Base-by-base conservation (phyloP, 345 rosid species). In the Gossypium stocksii region DNA sequence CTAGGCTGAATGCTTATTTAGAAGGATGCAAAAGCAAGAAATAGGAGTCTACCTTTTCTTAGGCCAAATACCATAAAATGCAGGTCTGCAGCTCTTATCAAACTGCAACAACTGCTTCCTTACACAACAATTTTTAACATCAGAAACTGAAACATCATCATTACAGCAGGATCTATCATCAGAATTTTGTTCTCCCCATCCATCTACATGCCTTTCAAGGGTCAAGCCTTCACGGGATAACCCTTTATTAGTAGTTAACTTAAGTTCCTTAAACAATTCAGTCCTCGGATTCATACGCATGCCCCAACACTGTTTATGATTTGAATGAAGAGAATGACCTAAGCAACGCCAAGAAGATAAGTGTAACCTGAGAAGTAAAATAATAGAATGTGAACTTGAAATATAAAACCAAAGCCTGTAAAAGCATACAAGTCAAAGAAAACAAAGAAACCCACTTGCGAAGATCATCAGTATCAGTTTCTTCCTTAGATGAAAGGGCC, bases 61-160 rank as follows among this genome's bases (percentile, higher is more conserved):
- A 17, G 93, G 94, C 99, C 97, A 95, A 66, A 88, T 80, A 62
- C 99, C 99, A 77, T 87, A 95, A 85, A 95, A 95, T 74, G 93
- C 97, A 79, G 97, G 98, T 72, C 99, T 89, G 73, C 81, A 76
- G 84, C 88, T 87, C 85, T 95, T 91, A 82, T 86, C 96, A 86
- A 91, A 93, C 73, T 95, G 97, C 83, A 95, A 76, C 74, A 95
- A 80, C 82, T 95, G 86, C 80, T 83, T 91, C 65, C 86, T 82
- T 70, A 74, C 76, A 27, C 72, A 77, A 74, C 75, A 82, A 77
- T 75, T 88, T 77, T 74, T 85, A 79, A 16, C 74, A 74, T 62
- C 79, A 48, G 76, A 60, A 70, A 56, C 70, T 27, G 76, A 79
- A 78, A 70, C 70, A 74, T 77, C 81, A 57, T 45, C 70, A 52